phyloP scores from a whole-genome alignment of 2,329 filamentous ascomycete species.

The Monilinia fructicola region DNA sequence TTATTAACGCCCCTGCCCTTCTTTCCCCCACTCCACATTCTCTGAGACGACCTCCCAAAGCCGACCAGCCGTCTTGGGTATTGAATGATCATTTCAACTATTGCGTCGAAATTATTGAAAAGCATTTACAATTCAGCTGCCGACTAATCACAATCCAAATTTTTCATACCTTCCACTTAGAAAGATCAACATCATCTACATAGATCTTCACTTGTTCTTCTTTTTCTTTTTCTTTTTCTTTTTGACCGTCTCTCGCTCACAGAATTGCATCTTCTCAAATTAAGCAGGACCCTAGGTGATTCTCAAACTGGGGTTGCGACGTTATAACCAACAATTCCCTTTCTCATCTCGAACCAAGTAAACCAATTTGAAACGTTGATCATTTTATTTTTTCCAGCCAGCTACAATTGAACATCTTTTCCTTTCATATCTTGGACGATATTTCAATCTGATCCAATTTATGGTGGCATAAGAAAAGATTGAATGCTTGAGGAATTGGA shows the following conservation, averaged over 20 bases:
- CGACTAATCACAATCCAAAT: neutral
- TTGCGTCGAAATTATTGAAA: neutral
- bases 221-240: neutral
- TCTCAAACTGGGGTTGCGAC: slow-evolving; percentile 15
- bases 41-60: slow-evolving; percentile 16
- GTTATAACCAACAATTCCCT: slow-evolving; percentile 9
- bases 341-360: neutral
- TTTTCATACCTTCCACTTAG: neutral
- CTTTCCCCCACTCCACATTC: slow-evolving; percentile 22
- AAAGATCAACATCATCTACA: neutral
- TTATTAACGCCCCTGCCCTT: slow-evolving; percentile 14
- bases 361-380: slow-evolving; percentile 22
- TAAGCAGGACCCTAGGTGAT: slow-evolving; percentile 3
- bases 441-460: neutral
- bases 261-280: neutral
- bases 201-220: neutral
- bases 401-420: neutral
- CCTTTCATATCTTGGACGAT: neutral
- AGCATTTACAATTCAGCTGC: neutral
- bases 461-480: neutral
- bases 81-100: neutral
- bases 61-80: slow-evolving; percentile 1
- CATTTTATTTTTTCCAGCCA: neutral
- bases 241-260: neutral
- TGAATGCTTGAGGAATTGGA: neutral